Percentiles rank a stretch among this genome's conserved stretches.
These are phyloP conservation scores for Magnusiomyces fungicola DNA, from an alignment of 1,139 yeast species.

Conservation along the genomic window DNA sequence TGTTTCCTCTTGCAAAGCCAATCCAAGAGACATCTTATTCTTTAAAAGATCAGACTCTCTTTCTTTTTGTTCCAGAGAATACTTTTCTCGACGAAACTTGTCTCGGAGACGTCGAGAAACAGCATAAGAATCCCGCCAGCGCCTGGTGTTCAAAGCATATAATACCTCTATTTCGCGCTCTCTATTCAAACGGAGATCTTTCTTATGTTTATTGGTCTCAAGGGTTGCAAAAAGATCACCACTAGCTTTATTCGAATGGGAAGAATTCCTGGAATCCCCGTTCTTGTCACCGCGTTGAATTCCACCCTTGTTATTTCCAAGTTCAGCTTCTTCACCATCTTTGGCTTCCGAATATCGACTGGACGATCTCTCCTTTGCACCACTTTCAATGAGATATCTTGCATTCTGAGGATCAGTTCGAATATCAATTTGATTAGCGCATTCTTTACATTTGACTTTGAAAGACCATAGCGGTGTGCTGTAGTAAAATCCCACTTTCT, in stretches of 20 bases:
- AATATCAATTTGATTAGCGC: constrained; percentile 25
- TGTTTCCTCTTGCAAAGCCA: constrained; percentile 11
- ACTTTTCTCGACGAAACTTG: constrained; percentile 18
- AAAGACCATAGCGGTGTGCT: constrained; percentile 30
- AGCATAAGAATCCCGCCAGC: constrained; percentile 21
- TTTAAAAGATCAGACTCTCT: constrained; percentile 15
- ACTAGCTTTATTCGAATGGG: background rate
- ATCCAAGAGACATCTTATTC: constrained; percentile 15
- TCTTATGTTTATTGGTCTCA: background rate
- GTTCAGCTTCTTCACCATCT: background rate
- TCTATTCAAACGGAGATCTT: background rate
- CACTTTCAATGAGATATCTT: constrained; percentile 23
- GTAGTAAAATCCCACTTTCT: constrained; percentile 26
- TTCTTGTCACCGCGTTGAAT: too few species aligned
- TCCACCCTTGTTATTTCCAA: too few species aligned
- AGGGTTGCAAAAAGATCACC: background rate
- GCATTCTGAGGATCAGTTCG: constrained; percentile 32
- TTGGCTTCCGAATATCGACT: too few species aligned
- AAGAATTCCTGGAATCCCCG: too few species aligned
- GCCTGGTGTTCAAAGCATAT: constrained; percentile 15
- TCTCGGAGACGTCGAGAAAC: constrained; percentile 20
- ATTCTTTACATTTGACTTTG: constrained; percentile 27
- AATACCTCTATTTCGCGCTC: constrained; percentile 8
- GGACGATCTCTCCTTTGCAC: constrained; percentile 20
- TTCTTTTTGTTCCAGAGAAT: constrained; percentile 9